phyloP scores from a whole-genome alignment of 148 eudicot genomes.

The Rhododendron henanense region DNA sequence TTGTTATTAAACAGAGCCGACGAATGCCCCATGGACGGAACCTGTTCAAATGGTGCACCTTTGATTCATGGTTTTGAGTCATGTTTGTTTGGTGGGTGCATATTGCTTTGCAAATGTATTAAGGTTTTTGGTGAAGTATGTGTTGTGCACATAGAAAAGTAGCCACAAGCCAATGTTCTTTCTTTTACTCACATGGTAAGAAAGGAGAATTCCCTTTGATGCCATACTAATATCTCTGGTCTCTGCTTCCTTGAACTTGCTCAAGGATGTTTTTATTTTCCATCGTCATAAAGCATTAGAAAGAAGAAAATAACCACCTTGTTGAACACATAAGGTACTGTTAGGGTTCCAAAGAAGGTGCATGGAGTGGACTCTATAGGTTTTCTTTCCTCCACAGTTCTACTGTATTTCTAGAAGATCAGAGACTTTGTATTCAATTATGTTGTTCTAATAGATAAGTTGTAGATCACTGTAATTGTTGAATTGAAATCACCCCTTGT shows the following conservation, averaged over 20 bases:
- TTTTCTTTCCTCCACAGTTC: not conserved
- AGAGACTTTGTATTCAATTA: not conserved
- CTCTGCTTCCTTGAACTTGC: not conserved
- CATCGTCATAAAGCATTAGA: not conserved
- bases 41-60: not conserved
- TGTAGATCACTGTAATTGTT: not conserved
- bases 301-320: not conserved
- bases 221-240: not conserved
- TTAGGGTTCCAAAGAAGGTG: not conserved
- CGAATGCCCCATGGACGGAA: not conserved
- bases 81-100: not conserved
- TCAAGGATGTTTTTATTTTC: not conserved
- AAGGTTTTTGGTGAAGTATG: not conserved
- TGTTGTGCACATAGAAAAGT: not conserved
- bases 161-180: not conserved
- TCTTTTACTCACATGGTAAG: not conserved
- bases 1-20: not conserved
- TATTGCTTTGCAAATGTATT: not conserved
- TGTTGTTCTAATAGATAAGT: not conserved
- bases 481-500: not conserved
- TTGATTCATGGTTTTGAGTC: not conserved
- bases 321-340: not conserved
- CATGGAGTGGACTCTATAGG: not conserved
- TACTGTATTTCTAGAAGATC: not conserved
- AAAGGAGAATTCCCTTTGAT: not conserved